These are phyloP conservation scores for Yamadazyma blattariae DNA, from an alignment of 1,139 yeast species.

Conservation along the genomic window DNA sequence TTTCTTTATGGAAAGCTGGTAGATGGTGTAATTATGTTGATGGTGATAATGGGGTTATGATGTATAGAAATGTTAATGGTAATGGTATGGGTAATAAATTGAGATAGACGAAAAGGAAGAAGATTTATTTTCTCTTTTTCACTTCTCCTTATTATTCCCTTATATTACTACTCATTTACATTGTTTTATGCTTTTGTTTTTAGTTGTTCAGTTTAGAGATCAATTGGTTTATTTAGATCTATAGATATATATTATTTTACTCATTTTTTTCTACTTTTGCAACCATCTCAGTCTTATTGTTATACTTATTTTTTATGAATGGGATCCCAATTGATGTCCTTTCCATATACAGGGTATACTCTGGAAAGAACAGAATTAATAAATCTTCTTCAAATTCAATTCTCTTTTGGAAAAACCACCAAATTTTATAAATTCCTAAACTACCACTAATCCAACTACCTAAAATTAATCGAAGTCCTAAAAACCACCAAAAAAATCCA, in stretches of 20 bases:
- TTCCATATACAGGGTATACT: conserved; percentile 54
- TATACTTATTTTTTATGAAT: too few species aligned
- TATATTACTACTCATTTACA: neutral
- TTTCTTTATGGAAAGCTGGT: conserved; percentile 51
- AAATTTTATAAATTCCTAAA: conserved; percentile 39
- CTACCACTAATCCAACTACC: conserved; percentile 42
- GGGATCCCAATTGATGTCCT: conserved; percentile 63
- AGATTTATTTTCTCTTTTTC: neutral
- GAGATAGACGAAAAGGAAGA: conserved; percentile 5
- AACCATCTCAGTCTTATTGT: too few species aligned
- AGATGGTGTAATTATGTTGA: conserved; percentile 61
- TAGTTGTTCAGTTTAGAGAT: neutral
- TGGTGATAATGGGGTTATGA: conserved; percentile 57
- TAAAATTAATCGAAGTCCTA: conserved; percentile 75
- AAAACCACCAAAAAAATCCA: conserved; percentile 92
- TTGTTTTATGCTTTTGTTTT: neutral
- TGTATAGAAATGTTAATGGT: conserved; percentile 57
- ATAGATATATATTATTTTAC: too few species aligned
- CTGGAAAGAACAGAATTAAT: conserved; percentile 61
- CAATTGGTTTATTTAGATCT: too few species aligned
- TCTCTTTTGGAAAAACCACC: conserved; percentile 66
- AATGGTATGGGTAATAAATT: conserved; percentile 29
- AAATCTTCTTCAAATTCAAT: conserved; percentile 68
- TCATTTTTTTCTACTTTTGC: too few species aligned
- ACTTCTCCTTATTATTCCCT: neutral